Evolutionary conservation across 169 alveolate species (phyloP).

Genomic region (Eimeria acervulina): DNA sequence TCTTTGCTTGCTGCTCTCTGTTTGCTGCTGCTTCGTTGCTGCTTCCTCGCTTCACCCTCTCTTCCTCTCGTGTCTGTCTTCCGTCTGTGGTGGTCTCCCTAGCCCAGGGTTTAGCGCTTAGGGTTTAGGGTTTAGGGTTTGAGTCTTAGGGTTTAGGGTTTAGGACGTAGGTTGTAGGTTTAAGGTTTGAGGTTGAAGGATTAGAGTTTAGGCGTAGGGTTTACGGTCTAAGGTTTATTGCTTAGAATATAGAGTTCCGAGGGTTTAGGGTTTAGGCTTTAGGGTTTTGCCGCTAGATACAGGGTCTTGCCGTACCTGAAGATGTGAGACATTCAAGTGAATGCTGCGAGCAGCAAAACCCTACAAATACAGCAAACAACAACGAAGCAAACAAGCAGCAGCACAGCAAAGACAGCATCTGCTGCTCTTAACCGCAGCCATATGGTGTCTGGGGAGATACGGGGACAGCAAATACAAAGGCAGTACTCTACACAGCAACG

Average conservation of each 20-base stretch:
- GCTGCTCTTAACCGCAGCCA: neutral
- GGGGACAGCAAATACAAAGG: neutral
- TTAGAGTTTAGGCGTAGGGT: constrained; percentile 33
- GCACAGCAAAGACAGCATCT: neutral
- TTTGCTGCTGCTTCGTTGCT: neutral
- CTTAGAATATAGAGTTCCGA: too few relatives aligned
- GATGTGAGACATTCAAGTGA: too few relatives aligned
- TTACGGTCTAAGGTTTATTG: too few relatives aligned
- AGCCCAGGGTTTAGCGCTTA: neutral
- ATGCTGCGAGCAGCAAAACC: neutral
- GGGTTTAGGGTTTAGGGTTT: neutral
- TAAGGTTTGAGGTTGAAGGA: too few relatives aligned
- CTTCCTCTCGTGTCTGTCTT: neutral
- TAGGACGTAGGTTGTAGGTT: too few relatives aligned
- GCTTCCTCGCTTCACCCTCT: neutral
- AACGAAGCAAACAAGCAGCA: neutral
- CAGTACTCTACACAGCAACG: neutral
- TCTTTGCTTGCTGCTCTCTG: neutral
- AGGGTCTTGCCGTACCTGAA: neutral
- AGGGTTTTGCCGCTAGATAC: neutral
- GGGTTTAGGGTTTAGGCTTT: neutral
- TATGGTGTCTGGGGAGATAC: neutral
- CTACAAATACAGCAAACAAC: neutral
- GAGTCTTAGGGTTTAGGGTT: neutral
- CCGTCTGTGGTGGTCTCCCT: too few relatives aligned